These are phyloP conservation scores for Fusarium transvaalense DNA, from an alignment of 2,329 filamentous ascomycete genomes.

Conservation along the genomic window DNA sequence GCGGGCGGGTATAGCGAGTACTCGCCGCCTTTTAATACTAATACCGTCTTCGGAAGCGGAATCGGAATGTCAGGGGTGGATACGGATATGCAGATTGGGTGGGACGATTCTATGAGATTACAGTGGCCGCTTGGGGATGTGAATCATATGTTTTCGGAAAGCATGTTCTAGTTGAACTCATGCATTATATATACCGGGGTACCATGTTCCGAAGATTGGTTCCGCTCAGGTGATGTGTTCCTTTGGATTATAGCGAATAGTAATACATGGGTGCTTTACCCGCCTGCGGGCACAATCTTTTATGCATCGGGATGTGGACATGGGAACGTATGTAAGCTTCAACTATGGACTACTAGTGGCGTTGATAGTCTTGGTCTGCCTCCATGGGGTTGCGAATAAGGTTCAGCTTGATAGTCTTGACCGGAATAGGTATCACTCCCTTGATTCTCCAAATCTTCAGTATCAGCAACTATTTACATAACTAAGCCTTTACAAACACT, in stretches of 20 bases:
- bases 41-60: background rate
- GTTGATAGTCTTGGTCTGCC: too few species aligned
- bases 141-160: constrained; percentile 37
- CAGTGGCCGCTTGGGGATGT: constrained; percentile 36
- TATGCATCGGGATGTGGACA: background rate
- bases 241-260: background rate
- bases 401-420: too few species aligned
- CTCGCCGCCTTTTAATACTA: constrained; percentile 14
- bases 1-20: constrained; percentile 5
- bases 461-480: background rate
- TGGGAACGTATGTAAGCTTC: background rate
- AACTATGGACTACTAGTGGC: background rate
- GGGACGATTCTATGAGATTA: constrained; percentile 28
- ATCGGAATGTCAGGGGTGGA: constrained; percentile 5
- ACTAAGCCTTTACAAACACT: constrained; percentile 7
- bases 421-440: too few species aligned
- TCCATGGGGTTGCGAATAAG: too few species aligned
- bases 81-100: constrained; percentile 31
- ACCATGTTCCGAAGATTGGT: too few species aligned
- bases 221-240: background rate
- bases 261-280: background rate
- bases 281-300: background rate
- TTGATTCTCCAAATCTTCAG: too few species aligned
- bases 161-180: constrained; percentile 15
- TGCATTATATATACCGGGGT: background rate